Evolutionary conservation across 2,329 filamentous ascomycete genomes (phyloP), one percentile per base, ranked within the genome.

Genomic region (Aureobasidium sp.): DNA sequence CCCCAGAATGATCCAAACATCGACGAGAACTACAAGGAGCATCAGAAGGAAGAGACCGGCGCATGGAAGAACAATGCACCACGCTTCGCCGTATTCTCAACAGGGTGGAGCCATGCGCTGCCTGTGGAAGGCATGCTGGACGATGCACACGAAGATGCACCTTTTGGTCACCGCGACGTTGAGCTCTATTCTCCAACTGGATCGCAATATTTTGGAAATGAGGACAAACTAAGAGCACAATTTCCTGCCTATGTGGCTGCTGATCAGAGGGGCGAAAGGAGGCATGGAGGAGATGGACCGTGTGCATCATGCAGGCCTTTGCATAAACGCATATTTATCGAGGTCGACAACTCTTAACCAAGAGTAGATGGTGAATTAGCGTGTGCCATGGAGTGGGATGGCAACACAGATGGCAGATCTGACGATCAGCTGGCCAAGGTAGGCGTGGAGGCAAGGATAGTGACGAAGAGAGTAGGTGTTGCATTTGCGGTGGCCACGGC

Each of bases 261-360:
- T 17, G 53, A 57, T n/a, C 27, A 45, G n/a, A 57, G 40, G n/a
- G 53, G 53, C 8, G 53, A 57, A 6, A 35, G 7, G 19, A 45
- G 40, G 9, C 53, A 57, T 35, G 27, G 12, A 33, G 53, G 39
- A 45, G 2, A 45, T 27, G 53, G 53, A 3, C 53, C 53, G 2
- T 57, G 53, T 57, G 9, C n/a, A 14, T 44, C 39, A 6, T 57
- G 53, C 53, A 57, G 19, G 29, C 53, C 53, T 35, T 35, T 57
- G 40, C 53, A 57, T 22, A 44, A 44, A 14, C 22, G 14, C n/a
- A 47, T 57, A 4, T 57, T 57, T 29, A 47, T 57, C 40, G 39
- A 47, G 1, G 40, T 57, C 29, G 53, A 57, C 29, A 45, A 57
- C 3, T 4, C 24, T 19, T 27, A 57, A 17, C 40, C 53, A 27